Conservation (phyloP, 106 monocot species). For the Dendrobium officinale region DNA sequence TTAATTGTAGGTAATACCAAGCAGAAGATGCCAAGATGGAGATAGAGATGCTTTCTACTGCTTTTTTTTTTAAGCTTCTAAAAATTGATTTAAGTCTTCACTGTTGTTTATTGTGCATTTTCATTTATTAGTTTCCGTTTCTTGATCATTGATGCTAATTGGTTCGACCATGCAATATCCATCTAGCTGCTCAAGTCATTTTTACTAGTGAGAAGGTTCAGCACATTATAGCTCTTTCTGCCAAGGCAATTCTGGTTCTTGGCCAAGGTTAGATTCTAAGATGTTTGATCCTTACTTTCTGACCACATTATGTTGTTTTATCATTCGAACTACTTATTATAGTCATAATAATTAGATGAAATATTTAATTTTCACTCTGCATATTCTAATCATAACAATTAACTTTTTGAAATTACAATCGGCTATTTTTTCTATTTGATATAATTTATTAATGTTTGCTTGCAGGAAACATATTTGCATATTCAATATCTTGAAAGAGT, state of each 20-base stretch:
- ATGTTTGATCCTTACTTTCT: neutral
- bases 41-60: neutral
- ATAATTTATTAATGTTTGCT: conserved; percentile 6
- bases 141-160: conserved; percentile 1
- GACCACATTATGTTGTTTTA: neutral
- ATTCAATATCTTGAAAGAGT: conserved; percentile 44
- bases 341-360: neutral
- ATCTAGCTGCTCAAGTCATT: conserved; percentile 54
- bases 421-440: neutral
- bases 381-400: neutral
- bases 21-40: neutral
- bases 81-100: neutral
- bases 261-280: conserved; percentile 50
- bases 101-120: neutral
- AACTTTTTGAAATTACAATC: neutral
- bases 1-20: neutral
- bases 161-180: conserved; percentile 3
- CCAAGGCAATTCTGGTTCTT: conserved; percentile 51
- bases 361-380: neutral
- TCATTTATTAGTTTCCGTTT: neutral
- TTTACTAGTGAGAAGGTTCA: conserved; percentile 70
- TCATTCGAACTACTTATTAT: neutral
- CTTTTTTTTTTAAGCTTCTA: neutral
- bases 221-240: conserved; percentile 54
- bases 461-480: conserved; percentile 53